Percentiles rank a stretch among this genome's conserved stretches.
Conservation (phyloP, 2,329 filamentous ascomycete genomes). For the Alternaria angustiovoidea region DNA sequence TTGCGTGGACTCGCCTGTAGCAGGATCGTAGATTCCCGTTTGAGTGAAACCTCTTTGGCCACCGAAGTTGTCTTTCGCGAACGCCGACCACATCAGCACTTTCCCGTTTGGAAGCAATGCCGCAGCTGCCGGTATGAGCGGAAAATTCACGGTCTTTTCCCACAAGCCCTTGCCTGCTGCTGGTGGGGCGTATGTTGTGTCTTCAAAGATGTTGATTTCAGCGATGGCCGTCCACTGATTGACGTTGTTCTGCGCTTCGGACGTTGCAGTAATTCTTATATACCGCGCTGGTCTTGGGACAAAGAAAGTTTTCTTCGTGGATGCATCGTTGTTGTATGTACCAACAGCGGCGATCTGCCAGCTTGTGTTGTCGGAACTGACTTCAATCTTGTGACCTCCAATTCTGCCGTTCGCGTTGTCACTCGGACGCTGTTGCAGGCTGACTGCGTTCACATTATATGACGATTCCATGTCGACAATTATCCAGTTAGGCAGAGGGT, state of each 20-base stretch:
- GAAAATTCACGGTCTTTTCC: slow-evolving; percentile 40
- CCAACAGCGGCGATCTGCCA: slow-evolving; percentile 36
- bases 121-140: slow-evolving; percentile 35
- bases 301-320: slow-evolving; percentile 36
- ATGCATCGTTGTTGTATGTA: slow-evolving; percentile 36
- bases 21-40: slow-evolving; percentile 44
- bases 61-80: slow-evolving; percentile 26
- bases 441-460: slow-evolving; percentile 43
- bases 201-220: slow-evolving; percentile 38
- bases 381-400: slow-evolving; percentile 44
- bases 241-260: slow-evolving; percentile 30
- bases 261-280: slow-evolving; percentile 32
- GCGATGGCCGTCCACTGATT: slow-evolving; percentile 33
- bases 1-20: slow-evolving; percentile 31
- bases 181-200: slow-evolving; percentile 28
- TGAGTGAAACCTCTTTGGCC: slow-evolving; percentile 38
- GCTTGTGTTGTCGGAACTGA: slow-evolving; percentile 41
- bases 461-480: slow-evolving; percentile 45
- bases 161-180: slow-evolving; percentile 32
- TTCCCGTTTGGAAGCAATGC: slow-evolving; percentile 36
- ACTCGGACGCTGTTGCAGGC: slow-evolving; percentile 46
- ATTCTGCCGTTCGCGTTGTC: slow-evolving; percentile 47
- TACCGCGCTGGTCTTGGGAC: slow-evolving; percentile 32
- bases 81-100: slow-evolving; percentile 37
- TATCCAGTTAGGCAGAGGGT: slow-evolving; percentile 42